phyloP scores from a whole-genome alignment of 2,329 filamentous ascomycete genomes.

The Scytalidium lignicola region DNA sequence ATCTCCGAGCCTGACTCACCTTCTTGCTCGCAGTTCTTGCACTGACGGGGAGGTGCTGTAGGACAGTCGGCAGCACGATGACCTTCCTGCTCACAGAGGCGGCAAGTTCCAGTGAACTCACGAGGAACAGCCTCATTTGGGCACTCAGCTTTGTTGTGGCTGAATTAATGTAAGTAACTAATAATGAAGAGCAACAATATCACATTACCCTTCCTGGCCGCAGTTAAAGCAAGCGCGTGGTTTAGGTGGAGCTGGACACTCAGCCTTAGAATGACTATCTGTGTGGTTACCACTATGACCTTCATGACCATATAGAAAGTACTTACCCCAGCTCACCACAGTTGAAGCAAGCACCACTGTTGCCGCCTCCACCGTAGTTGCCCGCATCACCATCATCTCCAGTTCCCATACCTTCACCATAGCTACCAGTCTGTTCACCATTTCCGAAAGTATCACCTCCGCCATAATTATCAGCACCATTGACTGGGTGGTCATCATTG shows the following conservation, averaged over 20 bases:
- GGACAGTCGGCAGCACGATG: conserved; percentile 61
- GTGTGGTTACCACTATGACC: conserved; percentile 1
- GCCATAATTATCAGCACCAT: conserved; percentile 5
- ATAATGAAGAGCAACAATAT: conserved; percentile 27
- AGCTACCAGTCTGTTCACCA: conserved; percentile 4
- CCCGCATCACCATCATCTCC: conserved; percentile 5
- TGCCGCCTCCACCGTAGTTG: conserved; percentile 18
- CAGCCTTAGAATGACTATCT: conserved; percentile 10
- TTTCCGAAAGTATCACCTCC: background rate
- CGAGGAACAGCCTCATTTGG: conserved; percentile 43
- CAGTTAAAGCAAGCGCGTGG: conserved; percentile 45
- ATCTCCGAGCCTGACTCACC: conserved; percentile 35
- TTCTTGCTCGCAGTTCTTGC: conserved; percentile 57
- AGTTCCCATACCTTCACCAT: conserved; percentile 10
- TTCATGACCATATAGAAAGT: background rate
- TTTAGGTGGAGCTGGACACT: conserved; percentile 20
- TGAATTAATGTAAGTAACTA: conserved; percentile 22
- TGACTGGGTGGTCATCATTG: background rate
- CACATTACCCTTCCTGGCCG: conserved; percentile 50
- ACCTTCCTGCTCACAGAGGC: conserved; percentile 47
- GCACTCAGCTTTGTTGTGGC: conserved; percentile 61
- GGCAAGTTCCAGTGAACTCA: conserved; percentile 54
- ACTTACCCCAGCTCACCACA: conserved; percentile 49
- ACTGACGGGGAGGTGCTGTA: conserved; percentile 47
- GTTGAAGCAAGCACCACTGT: conserved; percentile 51